Percentiles rank a stretch among this genome's conserved stretches.
Evolutionary conservation across 306 rosid genomes (phyloP).

Genomic region (Corylus avellana): DNA sequence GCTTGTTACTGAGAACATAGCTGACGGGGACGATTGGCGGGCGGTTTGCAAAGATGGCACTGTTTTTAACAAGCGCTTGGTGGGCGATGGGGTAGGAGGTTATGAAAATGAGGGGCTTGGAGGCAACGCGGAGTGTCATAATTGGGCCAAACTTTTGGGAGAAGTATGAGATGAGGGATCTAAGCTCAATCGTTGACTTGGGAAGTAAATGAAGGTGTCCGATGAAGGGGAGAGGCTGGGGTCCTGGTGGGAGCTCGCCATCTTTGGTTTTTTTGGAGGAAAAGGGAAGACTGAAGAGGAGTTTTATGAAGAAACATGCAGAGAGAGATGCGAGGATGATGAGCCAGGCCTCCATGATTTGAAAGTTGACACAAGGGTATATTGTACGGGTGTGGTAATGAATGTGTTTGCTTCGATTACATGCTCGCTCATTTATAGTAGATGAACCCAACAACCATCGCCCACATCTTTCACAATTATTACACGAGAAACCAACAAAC

Average conservation of each 20-base stretch:
- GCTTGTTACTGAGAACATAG: not conserved
- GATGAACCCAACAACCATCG: too few species aligned
- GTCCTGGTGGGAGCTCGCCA: slow-evolving; percentile 20
- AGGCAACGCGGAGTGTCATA: slow-evolving; percentile 20
- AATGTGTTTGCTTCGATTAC: too few species aligned
- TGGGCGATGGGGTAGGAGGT: slow-evolving; percentile 36
- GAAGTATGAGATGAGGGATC: slow-evolving; percentile 13
- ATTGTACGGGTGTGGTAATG: too few species aligned
- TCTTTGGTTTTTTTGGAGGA: too few species aligned
- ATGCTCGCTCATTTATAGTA: too few species aligned
- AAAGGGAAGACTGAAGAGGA: not conserved
- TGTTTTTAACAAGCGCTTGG: slow-evolving; percentile 38
- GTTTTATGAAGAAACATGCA: not conserved
- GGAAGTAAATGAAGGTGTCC: slow-evolving; percentile 5
- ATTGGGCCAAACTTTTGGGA: slow-evolving; percentile 43
- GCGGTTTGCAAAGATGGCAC: slow-evolving; percentile 2
- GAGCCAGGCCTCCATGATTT: slow-evolving; percentile 10
- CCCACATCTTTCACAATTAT: too few species aligned
- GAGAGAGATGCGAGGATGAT: not conserved
- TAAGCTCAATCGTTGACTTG: slow-evolving; percentile 13
- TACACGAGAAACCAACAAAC: too few species aligned
- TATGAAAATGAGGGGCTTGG: slow-evolving; percentile 30
- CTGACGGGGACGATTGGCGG: not conserved
- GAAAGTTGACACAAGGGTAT: too few species aligned
- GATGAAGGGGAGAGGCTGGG: slow-evolving; percentile 26